Conservation (phyloP, 805 yeast genomes). For the Zygoascus tannicola region DNA sequence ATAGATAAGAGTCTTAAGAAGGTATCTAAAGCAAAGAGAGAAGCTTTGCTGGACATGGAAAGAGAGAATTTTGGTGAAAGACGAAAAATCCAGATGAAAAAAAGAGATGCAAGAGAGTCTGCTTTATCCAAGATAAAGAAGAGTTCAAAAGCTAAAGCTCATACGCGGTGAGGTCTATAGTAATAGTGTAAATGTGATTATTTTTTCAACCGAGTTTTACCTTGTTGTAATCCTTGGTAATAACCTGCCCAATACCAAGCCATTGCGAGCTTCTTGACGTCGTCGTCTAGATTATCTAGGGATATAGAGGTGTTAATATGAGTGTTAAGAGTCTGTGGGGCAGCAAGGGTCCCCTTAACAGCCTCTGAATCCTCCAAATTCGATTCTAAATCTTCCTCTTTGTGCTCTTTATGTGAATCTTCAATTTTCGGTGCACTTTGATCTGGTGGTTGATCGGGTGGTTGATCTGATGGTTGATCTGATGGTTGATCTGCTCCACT, state of each 20-base stretch:
- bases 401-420: neutral
- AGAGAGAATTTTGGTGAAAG: slow-evolving; percentile 79
- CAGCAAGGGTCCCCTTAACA: neutral
- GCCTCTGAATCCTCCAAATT: slow-evolving; percentile 1
- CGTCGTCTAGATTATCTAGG: slow-evolving; percentile 15
- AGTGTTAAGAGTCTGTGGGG: neutral
- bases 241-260: slow-evolving; percentile 26
- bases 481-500: neutral
- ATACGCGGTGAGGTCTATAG: too few species aligned
- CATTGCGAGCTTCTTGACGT: slow-evolving; percentile 16
- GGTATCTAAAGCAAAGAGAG: slow-evolving; percentile 78
- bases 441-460: neutral
- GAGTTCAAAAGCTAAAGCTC: neutral
- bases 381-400: neutral
- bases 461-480: neutral
- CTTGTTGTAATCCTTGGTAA: slow-evolving; percentile 20
- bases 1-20: slow-evolving; percentile 61
- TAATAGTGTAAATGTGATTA: too few species aligned
- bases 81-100: slow-evolving; percentile 41
- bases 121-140: neutral
- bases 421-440: neutral
- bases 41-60: slow-evolving; percentile 90
- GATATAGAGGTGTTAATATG: slow-evolving; percentile 3
- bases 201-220: neutral
- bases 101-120: slow-evolving; percentile 14